Evolutionary conservation across 2,329 filamentous ascomycete genomes (phyloP).

Genomic region (Paecilomyces niveus): DNA sequence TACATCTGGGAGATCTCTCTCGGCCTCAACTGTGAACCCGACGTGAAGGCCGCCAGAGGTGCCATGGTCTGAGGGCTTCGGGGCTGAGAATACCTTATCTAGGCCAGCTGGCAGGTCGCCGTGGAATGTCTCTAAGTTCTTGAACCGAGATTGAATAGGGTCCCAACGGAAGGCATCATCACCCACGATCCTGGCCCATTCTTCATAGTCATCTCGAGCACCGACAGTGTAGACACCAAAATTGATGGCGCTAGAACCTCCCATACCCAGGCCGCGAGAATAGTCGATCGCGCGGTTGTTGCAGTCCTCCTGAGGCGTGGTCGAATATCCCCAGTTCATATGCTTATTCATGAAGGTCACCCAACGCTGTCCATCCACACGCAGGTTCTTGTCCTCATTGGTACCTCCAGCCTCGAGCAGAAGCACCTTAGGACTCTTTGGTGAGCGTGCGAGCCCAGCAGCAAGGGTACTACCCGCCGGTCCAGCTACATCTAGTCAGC

Average conservation of each 20-base stretch:
- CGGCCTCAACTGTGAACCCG: constrained; percentile 43
- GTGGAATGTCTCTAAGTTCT: constrained; percentile 50
- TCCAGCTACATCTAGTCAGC: constrained; percentile 39
- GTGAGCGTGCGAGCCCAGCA: constrained; percentile 42
- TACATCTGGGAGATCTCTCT: constrained; percentile 40
- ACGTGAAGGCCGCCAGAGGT: constrained; percentile 42
- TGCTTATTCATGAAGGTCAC: constrained; percentile 42
- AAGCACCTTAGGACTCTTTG: constrained; percentile 46
- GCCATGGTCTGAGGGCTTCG: constrained; percentile 43
- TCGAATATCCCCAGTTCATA: constrained; percentile 50
- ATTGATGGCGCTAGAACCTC: constrained; percentile 49
- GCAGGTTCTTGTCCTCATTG: constrained; percentile 42
- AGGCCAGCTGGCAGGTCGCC: constrained; percentile 28
- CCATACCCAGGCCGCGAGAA: constrained; percentile 45
- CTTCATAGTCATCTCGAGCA: constrained; percentile 53
- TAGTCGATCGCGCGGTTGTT: constrained; percentile 42
- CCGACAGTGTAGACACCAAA: constrained; percentile 51
- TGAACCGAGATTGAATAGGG: constrained; percentile 44
- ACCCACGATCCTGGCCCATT: constrained; percentile 50
- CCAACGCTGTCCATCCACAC: constrained; percentile 51
- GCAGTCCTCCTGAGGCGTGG: constrained; percentile 39
- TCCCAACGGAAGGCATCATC: constrained; percentile 53
- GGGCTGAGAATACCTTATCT: constrained; percentile 42
- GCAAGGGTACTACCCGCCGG: constrained; percentile 54
- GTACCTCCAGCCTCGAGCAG: constrained; percentile 54